Conservation (phyloP, 257 asterid species). For the Primulina tabacum region DNA sequence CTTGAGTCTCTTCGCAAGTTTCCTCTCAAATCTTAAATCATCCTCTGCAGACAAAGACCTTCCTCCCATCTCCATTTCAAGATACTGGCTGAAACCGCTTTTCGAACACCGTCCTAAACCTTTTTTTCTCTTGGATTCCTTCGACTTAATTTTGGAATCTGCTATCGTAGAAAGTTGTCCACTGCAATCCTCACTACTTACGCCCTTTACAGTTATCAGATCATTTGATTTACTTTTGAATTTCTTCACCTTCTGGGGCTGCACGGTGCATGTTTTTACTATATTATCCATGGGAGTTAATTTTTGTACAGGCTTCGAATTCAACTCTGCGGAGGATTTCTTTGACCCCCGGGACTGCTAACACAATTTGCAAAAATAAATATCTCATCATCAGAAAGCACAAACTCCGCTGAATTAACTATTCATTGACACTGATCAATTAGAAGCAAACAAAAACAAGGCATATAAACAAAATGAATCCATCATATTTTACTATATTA, state of each 20-base stretch:
- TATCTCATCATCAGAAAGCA: too few relatives aligned
- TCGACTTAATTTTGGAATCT: constrained; percentile 24
- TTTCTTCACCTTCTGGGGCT: constrained; percentile 23
- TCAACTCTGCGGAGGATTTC: constrained; percentile 20
- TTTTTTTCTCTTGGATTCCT: constrained; percentile 36
- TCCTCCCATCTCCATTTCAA: constrained; percentile 56
- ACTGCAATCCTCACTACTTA: constrained; percentile 18
- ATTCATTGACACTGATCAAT: too few relatives aligned
- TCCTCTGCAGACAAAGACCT: constrained; percentile 37
- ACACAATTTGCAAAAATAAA: too few relatives aligned
- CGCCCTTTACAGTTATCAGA: constrained; percentile 13
- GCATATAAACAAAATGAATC: too few relatives aligned
- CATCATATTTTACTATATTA: constrained; percentile 2
- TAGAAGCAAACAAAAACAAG: too few relatives aligned
- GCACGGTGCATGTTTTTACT: constrained; percentile 9
- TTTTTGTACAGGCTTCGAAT: constrained; percentile 21
- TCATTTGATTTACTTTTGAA: constrained; percentile 14
- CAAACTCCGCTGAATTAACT: too few relatives aligned
- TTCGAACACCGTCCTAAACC: constrained; percentile 29
- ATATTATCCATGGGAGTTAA: constrained; percentile 16
- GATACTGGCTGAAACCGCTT: constrained; percentile 47
- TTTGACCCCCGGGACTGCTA: constrained; percentile 35
- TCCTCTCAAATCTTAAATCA: constrained; percentile 61
- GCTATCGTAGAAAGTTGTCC: constrained; percentile 7
- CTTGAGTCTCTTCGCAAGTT: constrained; percentile 79